Conservation (phyloP, 2,329 filamentous ascomycete genomes). For the Fusarium solani-melongenae region DNA sequence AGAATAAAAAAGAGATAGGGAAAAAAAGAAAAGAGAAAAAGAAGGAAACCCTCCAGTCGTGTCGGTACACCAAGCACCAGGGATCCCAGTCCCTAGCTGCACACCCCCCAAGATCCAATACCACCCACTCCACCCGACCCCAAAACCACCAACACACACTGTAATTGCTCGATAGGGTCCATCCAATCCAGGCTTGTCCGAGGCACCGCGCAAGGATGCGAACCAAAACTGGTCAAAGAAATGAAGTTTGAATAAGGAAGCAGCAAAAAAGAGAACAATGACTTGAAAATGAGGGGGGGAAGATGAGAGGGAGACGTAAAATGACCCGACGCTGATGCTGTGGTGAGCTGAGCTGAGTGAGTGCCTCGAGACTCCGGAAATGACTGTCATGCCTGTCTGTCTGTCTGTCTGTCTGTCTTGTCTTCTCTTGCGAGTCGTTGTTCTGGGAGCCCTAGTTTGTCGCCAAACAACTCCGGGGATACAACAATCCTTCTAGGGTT, state of each 20-base stretch:
- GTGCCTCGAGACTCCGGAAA: slow-evolving; percentile 23
- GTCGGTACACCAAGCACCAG: slow-evolving; percentile 7
- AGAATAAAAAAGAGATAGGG: not conserved
- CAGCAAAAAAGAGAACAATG: slow-evolving; percentile 12
- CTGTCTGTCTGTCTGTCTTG: slow-evolving; percentile 5
- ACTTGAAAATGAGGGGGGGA: slow-evolving; percentile 24
- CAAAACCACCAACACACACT: slow-evolving; percentile 11
- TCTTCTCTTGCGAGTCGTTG: slow-evolving; percentile 38
- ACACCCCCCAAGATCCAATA: slow-evolving; percentile 9
- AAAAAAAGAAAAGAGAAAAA: not conserved
- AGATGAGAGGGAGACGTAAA: not conserved
- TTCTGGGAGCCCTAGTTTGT: slow-evolving; percentile 25
- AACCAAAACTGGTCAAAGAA: slow-evolving; percentile 2
- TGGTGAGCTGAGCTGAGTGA: not conserved
- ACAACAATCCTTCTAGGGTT: slow-evolving; percentile 34
- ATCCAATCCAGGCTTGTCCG: slow-evolving; percentile 12
- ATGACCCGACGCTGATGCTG: not conserved
- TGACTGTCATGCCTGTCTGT: slow-evolving; percentile 17
- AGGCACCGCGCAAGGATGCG: slow-evolving; percentile 10
- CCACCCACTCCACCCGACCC: slow-evolving; percentile 21
- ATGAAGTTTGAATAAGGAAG: not conserved
- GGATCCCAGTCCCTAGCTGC: slow-evolving; percentile 28
- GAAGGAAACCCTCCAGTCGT: slow-evolving; percentile 16
- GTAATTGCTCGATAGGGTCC: slow-evolving; percentile 17
- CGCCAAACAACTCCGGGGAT: slow-evolving; percentile 31